Evolutionary conservation across 441 rosid genomes (phyloP).

Genomic region (Syzygium malaccense): DNA sequence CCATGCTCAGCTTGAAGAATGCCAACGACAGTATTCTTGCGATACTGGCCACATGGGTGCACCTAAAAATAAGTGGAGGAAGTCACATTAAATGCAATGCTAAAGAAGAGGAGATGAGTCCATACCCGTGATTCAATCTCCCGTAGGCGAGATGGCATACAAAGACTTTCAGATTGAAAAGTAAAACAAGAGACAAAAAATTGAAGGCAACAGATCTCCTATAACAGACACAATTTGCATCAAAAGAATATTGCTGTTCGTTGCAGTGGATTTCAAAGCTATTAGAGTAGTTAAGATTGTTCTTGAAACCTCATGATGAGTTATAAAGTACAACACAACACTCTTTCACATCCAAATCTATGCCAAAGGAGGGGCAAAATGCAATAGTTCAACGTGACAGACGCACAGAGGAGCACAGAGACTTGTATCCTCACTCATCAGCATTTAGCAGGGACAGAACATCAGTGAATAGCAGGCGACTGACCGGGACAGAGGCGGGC

Average conservation of each 20-base stretch:
- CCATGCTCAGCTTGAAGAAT: constrained; percentile 90
- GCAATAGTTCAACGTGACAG: background rate
- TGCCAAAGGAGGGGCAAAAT: background rate
- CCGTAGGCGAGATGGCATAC: background rate
- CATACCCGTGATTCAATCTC: background rate
- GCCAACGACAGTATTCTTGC: constrained; percentile 91
- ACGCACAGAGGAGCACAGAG: background rate
- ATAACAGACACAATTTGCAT: background rate
- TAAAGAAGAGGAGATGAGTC: background rate
- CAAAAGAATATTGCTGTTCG: background rate
- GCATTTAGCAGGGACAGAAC: background rate
- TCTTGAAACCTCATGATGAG: background rate
- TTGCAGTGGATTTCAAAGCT: background rate
- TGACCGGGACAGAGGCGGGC: constrained; percentile 87
- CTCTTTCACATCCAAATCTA: background rate
- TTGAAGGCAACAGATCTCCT: background rate
- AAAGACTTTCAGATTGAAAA: background rate
- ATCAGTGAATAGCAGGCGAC: constrained; percentile 7
- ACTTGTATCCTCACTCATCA: background rate
- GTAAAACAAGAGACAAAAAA: background rate
- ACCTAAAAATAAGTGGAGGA: constrained; percentile 33
- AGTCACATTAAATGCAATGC: background rate
- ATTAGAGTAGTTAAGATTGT: background rate
- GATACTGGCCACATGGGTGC: constrained; percentile 97
- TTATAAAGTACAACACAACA: background rate